Evolutionary conservation across 1,139 yeast species (phyloP), one percentile per base, ranked within the genome.

Genomic region (Chernovozyma aurita): DNA sequence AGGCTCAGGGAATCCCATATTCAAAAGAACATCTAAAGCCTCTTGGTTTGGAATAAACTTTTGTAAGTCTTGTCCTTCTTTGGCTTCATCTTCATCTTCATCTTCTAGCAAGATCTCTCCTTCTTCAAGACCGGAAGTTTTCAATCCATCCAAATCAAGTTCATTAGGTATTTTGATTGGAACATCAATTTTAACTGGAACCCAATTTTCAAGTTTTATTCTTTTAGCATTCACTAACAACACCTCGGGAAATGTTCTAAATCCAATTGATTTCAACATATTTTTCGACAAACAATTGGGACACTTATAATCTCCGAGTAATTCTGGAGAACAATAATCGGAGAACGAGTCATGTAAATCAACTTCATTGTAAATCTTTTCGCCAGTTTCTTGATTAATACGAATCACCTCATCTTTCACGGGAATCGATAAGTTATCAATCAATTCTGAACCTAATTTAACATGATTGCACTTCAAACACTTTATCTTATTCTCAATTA

Each of bases 1-100:
- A 15, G 72, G 71, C 37, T 73, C 76, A 0, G 92, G 77, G 57
- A 92, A 92, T n/a, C 98, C 98, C 96, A 90, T 92, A 21, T 76
- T 76, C 39, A 67, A 56, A 18, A 94, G 70, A 42, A 72, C 70
- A 5, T 65, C 59, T 46, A 87, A 47, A 0, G 78, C 77, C 1
- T 64, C 74, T 26, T 62, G 63, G 47, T 86, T 72, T 4, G 95
- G 82, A 1, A 40, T 51, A 47, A 82, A 85, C 12, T 13, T 24
- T 9, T 20, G 22, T 20, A 6, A 6, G 9, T 20, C 9, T 6
- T 20, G 8, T 1, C 38, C 42, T 0, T 39, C 47, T 0, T 43
- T 39, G 2, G 50, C 54, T 5, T 55, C 63, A 3, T 46, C 53
- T 5, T 38, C 33, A 2, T 55, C 61, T 9, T 46, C 51, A 2